Evolutionary conservation across 805 yeast species (phyloP), one percentile per base, ranked within the genome.

Genomic region (Kazachstania taianensis): DNA sequence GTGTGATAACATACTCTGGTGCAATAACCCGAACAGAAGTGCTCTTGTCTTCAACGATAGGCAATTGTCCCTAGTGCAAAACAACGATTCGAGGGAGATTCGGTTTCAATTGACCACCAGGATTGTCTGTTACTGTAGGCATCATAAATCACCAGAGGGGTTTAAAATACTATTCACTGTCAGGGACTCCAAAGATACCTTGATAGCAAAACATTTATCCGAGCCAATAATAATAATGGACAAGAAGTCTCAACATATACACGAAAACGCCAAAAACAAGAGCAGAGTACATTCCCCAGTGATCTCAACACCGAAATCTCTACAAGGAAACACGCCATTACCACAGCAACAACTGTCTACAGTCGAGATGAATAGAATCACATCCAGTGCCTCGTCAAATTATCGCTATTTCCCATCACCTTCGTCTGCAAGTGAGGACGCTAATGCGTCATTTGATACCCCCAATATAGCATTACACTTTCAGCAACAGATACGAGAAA

Each of bases 111-210:
- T 76, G 4, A 72, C 73, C 15, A 65, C 95, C 15, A 73, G 98
- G 59, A 75, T 92, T 26, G 89, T 89, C 7, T 89, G 98, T 59
- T 89, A 92, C 56, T 92, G 97, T 62, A 75, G 97, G 45, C 98
- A 92, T 59, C 98, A 92, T 59, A 75, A 76, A 45, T 95, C 87
- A 43, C 65, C 78, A n/a, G 71, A 71, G 28, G 97, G 97, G 2
- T 89, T 87, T 64, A 75, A 74, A 49, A 63, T 82, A 28, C 60
- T 84, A 31, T 74, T 83, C 42, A 73, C 80, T 3, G 52, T 89
- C 32, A 78, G 73, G 42, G 76, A 87, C 55, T 53, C 65, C 39
- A 52, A 65, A 7, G 81, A 78, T 18, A 65, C 68, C 17, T 67
- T 85, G 5, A 68, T 89, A 13, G 96, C 87, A 7, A 78, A 78